phyloP scores from a whole-genome alignment of 2,329 filamentous ascomycete species.

The Sphaerulina musiva region DNA sequence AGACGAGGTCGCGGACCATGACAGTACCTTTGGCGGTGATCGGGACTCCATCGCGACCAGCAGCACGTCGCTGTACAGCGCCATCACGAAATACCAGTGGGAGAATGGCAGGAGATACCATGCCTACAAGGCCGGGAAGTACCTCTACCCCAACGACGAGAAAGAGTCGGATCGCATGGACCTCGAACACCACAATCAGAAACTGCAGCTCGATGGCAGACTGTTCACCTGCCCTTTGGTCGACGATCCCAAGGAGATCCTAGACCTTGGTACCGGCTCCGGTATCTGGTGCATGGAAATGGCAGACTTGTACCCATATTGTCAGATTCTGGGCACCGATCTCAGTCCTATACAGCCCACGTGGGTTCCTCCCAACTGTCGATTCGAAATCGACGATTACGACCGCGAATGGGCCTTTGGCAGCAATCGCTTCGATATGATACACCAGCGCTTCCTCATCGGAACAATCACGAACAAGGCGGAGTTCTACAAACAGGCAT shows the following conservation, averaged over 20 bases:
- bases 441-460: constrained; percentile 38
- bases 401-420: constrained; percentile 37
- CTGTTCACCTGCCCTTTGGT: constrained; percentile 41
- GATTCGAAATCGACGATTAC: constrained; percentile 25
- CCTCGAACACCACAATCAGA: constrained; percentile 32
- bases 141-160: constrained; percentile 34
- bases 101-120: constrained; percentile 23
- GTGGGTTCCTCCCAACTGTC: constrained; percentile 24
- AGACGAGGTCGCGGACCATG: constrained; percentile 24
- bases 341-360: constrained; percentile 26
- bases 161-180: constrained; percentile 30
- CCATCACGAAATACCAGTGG: constrained; percentile 13
- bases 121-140: constrained; percentile 27
- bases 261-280: constrained; percentile 37
- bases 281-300: constrained; percentile 34
- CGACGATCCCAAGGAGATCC: constrained; percentile 36
- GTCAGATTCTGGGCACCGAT: constrained; percentile 24
- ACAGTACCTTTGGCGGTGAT: constrained; percentile 28
- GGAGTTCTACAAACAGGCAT: constrained; percentile 30
- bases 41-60: constrained; percentile 21
- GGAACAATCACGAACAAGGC: constrained; percentile 23
- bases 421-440: constrained; percentile 37
- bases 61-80: constrained; percentile 18
- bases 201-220: constrained; percentile 25
- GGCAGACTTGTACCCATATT: constrained; percentile 22